Evolutionary conservation across 768 basidiomycete genomes (phyloP).

Genomic region (Leccinum barrowsii): DNA sequence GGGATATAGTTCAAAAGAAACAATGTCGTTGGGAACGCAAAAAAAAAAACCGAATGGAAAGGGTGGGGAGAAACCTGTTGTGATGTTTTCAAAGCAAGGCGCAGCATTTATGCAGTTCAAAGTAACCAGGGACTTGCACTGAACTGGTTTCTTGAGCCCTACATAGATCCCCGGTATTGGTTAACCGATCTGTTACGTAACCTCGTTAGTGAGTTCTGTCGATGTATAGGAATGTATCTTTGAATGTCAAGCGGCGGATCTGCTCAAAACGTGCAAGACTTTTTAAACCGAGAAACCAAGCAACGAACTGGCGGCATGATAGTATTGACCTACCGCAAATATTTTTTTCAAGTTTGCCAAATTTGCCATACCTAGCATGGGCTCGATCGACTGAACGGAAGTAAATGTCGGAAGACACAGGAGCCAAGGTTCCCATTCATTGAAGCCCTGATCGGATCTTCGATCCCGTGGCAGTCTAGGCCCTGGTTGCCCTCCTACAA

Average conservation of each 20-base stretch:
- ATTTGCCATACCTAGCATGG: background rate
- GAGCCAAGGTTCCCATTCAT: background rate
- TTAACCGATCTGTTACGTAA: conserved; percentile 19
- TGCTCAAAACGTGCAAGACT: background rate
- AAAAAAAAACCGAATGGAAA: conserved; percentile 1
- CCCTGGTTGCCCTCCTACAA: conserved; percentile 7
- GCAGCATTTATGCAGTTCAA: conserved; percentile 20
- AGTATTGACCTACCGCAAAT: background rate
- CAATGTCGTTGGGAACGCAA: conserved; percentile 2
- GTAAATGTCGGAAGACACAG: conserved; percentile 6
- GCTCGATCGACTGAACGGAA: conserved; percentile 6
- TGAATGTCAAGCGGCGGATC: background rate
- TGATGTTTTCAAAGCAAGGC: conserved; percentile 1
- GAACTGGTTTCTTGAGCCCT: conserved; percentile 5
- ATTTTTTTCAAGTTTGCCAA: background rate
- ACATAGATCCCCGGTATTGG: conserved; percentile 8
- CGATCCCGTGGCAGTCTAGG: background rate
- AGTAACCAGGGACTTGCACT: conserved; percentile 22
- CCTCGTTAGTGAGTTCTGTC: background rate
- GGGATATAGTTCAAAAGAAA: conserved; percentile 9
- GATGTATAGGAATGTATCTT: background rate
- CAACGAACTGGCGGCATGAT: background rate
- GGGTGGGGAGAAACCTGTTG: conserved; percentile 3
- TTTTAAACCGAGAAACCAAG: background rate
- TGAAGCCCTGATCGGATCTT: background rate